Evolutionary conservation across 345 rosid species (phyloP).

Genomic region (Combretum micranthum): DNA sequence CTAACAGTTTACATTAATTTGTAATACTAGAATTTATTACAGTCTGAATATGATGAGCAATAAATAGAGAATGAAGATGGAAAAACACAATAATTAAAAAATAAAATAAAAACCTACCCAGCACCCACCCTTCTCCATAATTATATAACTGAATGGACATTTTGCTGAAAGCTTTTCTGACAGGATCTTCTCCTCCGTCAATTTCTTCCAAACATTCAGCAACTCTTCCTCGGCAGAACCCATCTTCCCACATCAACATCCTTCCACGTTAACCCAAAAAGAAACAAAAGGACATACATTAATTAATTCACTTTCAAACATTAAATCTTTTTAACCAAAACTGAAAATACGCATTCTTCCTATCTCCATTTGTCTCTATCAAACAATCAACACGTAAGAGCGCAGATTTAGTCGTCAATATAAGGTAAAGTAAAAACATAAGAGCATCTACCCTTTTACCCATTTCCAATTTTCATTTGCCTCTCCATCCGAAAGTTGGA

Average conservation of each 20-base stretch:
- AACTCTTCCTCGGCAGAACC: conserved; percentile 76
- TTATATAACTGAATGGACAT: conserved; percentile 99
- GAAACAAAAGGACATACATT: not conserved
- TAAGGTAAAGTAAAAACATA: too few species aligned
- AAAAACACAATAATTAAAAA: conserved; percentile 12
- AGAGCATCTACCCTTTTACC: too few species aligned
- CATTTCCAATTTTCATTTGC: not conserved
- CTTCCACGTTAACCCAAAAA: conserved; percentile 26
- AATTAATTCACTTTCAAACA: not conserved
- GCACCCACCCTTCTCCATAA: conserved; percentile 99
- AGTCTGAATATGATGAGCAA: not conserved
- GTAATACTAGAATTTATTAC: too few species aligned
- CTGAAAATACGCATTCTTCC: not conserved
- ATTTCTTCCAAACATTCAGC: conserved; percentile 76
- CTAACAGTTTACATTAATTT: not conserved
- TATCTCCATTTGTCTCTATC: not conserved
- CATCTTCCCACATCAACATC: conserved; percentile 99
- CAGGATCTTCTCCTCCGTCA: conserved; percentile 80
- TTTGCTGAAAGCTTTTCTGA: conserved; percentile 98
- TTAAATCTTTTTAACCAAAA: too few species aligned
- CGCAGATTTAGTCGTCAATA: too few species aligned
- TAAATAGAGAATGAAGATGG: not conserved
- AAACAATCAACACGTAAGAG: too few species aligned
- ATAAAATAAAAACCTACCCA: conserved; percentile 63
- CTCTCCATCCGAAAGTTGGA: too few species aligned